Conservation (phyloP, 2,329 filamentous ascomycete genomes). For the Aspergillus sp. region DNA sequence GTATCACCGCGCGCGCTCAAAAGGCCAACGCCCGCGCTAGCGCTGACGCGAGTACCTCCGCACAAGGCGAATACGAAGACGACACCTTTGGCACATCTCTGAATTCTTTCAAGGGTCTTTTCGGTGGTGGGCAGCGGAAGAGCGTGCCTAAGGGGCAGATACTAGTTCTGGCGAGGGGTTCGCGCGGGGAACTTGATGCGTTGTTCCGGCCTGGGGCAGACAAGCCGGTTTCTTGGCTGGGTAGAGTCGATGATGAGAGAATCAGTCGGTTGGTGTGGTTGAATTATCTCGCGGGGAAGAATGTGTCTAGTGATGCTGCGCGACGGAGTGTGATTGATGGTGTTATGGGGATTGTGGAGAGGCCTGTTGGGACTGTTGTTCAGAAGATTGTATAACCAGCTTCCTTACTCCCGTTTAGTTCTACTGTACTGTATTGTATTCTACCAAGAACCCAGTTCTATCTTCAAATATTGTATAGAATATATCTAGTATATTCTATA, state of each 20-base stretch:
- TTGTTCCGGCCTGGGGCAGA: constrained; percentile 52
- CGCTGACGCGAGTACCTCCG: constrained; percentile 19
- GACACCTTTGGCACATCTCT: constrained; percentile 71
- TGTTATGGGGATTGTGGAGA: constrained; percentile 76
- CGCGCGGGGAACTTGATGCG: constrained; percentile 58
- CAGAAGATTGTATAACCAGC: constrained; percentile 55
- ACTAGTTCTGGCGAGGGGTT: constrained; percentile 64
- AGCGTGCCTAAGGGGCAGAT: constrained; percentile 75
- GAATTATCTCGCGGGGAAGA: constrained; percentile 79
- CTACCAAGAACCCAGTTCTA: constrained; percentile 1
- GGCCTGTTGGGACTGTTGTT: constrained; percentile 80
- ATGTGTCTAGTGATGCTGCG: constrained; percentile 76
- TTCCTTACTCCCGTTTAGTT: not conserved
- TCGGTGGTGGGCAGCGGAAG: constrained; percentile 60
- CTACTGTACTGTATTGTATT: constrained; percentile 1
- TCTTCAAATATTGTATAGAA: not conserved
- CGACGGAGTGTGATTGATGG: constrained; percentile 79
- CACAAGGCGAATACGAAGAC: constrained; percentile 35
- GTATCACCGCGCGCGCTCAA: constrained; percentile 67
- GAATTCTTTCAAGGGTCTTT: constrained; percentile 71
- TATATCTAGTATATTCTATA: constrained; percentile 3
- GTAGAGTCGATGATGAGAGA: constrained; percentile 68
- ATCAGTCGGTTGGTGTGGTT: constrained; percentile 79
- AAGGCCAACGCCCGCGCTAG: constrained; percentile 45
- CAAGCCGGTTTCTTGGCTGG: constrained; percentile 53